Evolutionary conservation across 108 stramenopile genomes (phyloP).

Genomic region (Stephanodiscus minutulus): DNA sequence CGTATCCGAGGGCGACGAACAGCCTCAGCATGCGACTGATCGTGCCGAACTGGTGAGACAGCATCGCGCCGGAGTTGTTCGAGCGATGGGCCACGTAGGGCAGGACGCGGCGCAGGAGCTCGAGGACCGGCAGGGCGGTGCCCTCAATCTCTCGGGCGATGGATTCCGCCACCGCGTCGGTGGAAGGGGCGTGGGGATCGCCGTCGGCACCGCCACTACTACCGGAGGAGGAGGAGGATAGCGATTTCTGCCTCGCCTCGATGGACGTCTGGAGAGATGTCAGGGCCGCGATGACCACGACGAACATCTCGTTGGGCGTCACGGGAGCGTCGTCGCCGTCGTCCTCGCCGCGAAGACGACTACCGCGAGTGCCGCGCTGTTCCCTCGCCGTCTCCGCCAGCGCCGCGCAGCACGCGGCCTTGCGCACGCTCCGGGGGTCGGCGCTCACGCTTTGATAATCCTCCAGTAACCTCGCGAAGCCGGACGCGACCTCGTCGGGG

Average conservation of each 20-base stretch:
- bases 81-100: constrained; percentile 51
- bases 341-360: background rate
- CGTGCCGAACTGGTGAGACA: constrained; percentile 50
- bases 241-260: constrained; percentile 9
- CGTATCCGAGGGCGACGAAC: constrained; percentile 45
- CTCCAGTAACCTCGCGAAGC: constrained; percentile 3
- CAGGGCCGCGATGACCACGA: constrained; percentile 25
- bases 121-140: constrained; percentile 54
- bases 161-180: constrained; percentile 5
- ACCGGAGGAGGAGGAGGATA: background rate
- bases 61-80: constrained; percentile 43
- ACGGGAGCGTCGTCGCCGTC: constrained; percentile 6
- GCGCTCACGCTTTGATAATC: constrained; percentile 10
- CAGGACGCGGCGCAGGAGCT: constrained; percentile 52
- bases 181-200: no score
- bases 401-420: constrained; percentile 25
- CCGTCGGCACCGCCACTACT: no score
- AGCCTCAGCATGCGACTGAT: constrained; percentile 58
- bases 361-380: constrained; percentile 7
- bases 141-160: constrained; percentile 16
- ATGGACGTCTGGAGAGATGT: constrained; percentile 27
- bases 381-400: constrained; percentile 32
- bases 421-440: constrained; percentile 12
- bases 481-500: background rate
- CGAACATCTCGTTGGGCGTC: constrained; percentile 42